These are phyloP conservation scores for Magnusiomyces paraingens DNA, from an alignment of 1,139 yeast species.

Conservation along the genomic window DNA sequence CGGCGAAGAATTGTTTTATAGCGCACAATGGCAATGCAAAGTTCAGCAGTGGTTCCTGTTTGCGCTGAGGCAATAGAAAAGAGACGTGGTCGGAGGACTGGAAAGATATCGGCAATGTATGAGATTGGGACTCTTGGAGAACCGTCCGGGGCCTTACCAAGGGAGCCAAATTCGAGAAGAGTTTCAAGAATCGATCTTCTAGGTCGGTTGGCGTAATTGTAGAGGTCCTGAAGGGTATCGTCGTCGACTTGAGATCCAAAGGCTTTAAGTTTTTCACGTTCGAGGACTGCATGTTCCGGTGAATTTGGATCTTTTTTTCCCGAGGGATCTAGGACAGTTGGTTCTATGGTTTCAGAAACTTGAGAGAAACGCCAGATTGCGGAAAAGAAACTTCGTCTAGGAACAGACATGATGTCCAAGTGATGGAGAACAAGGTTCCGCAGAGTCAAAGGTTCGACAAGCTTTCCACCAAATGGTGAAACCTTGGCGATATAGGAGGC, in stretches of 20 bases:
- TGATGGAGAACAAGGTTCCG: constrained; percentile 70
- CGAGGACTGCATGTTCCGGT: constrained; percentile 28
- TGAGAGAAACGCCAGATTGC: constrained; percentile 82
- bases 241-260: constrained; percentile 45
- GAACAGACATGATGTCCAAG: constrained; percentile 47
- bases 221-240: constrained; percentile 65
- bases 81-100: constrained; percentile 68
- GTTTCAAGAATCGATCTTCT: constrained; percentile 82
- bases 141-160: constrained; percentile 25
- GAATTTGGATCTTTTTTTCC: neutral
- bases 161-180: constrained; percentile 66
- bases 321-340: constrained; percentile 42
- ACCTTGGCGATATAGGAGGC: constrained; percentile 27
- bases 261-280: constrained; percentile 66
- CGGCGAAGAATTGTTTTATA: constrained; percentile 76
- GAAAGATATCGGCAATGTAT: constrained; percentile 69
- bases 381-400: constrained; percentile 65
- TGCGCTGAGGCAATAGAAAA: constrained; percentile 68
- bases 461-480: constrained; percentile 44
- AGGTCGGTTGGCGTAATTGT: constrained; percentile 86
- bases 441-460: constrained; percentile 53
- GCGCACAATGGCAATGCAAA: constrained; percentile 79
- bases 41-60: constrained; percentile 39
- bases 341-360: constrained; percentile 59
- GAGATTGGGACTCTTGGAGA: constrained; percentile 54